These are phyloP conservation scores for Metarhizium anisopliae DNA, from an alignment of 2,329 filamentous ascomycete species.

Conservation along the genomic window DNA sequence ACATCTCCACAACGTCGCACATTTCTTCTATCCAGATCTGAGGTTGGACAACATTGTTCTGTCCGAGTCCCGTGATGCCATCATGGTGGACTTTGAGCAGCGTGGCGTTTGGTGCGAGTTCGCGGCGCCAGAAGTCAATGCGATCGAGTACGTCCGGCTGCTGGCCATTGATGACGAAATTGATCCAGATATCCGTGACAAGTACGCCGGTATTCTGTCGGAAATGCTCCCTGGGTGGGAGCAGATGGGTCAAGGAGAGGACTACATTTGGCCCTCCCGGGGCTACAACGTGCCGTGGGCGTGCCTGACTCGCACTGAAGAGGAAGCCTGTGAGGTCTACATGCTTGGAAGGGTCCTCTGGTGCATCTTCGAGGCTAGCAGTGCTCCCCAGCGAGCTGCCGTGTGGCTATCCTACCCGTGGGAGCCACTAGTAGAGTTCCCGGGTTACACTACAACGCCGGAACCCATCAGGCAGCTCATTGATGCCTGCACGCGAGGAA, in stretches of 20 bases:
- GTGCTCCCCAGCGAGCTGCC: conserved; percentile 45
- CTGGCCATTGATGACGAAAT: conserved; percentile 41
- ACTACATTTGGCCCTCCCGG: conserved; percentile 35
- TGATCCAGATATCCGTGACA: conserved; percentile 26
- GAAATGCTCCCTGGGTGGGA: conserved; percentile 39
- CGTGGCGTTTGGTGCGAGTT: conserved; percentile 56
- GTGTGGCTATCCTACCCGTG: conserved; percentile 51
- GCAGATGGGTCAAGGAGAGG: conserved; percentile 27
- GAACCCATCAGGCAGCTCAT: conserved; percentile 36
- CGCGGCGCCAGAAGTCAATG: conserved; percentile 50
- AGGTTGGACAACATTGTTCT: conserved; percentile 52
- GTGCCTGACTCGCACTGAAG: conserved; percentile 39
- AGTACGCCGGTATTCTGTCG: conserved; percentile 32
- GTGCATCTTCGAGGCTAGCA: conserved; percentile 54
- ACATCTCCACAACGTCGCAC: conserved; percentile 36
- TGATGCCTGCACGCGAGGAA: conserved; percentile 41
- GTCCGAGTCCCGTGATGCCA: conserved; percentile 32
- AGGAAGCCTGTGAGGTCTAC: conserved; percentile 51
- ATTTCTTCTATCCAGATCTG: conserved; percentile 48
- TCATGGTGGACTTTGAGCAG: conserved; percentile 56
- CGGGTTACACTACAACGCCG: conserved; percentile 40
- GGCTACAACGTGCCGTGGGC: conserved; percentile 51
- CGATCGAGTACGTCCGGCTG: conserved; percentile 47
- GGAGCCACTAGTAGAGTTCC: conserved; percentile 49
- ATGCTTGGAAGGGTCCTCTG: conserved; percentile 54